Percentiles rank a stretch among this genome's conserved stretches.
phyloP scores from a whole-genome alignment of 306 rosid species.

The Urtica urens region DNA sequence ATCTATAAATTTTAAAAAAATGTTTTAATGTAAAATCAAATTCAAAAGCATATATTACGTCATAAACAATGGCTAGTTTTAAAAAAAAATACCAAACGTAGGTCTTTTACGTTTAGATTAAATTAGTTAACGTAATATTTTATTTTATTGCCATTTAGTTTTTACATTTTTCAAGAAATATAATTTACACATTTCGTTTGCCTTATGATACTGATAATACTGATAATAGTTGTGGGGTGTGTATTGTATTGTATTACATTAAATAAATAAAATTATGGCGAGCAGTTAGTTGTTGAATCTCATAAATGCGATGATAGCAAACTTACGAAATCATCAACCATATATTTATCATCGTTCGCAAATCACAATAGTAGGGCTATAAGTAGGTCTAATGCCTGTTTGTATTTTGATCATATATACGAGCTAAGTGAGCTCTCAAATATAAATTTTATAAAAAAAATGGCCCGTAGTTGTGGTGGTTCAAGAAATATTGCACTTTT shows the following conservation, averaged over 20 bases:
- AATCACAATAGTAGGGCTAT: not conserved
- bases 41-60: too few species aligned
- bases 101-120: not conserved
- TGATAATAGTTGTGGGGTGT: slow-evolving; percentile 17
- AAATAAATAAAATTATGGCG: slow-evolving; percentile 29
- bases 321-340: not conserved
- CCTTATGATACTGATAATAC: slow-evolving; percentile 11
- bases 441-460: not conserved
- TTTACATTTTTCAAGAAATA: too few species aligned
- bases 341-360: too few species aligned
- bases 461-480: slow-evolving; percentile 24
- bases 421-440: not conserved
- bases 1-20: too few species aligned
- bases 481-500: slow-evolving; percentile 21
- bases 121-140: too few species aligned
- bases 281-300: slow-evolving; percentile 55
- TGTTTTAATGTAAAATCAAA: too few species aligned
- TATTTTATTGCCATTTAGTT: not conserved
- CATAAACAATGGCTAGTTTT: too few species aligned
- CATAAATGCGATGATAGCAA: slow-evolving; percentile 18
- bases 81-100: not conserved
- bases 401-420: slow-evolving; percentile 7
- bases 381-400: slow-evolving; percentile 16
- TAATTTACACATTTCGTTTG: too few species aligned
- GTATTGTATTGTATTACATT: not conserved